phyloP scores from a whole-genome alignment of 306 rosid species.

The Cicer yamashitae region DNA sequence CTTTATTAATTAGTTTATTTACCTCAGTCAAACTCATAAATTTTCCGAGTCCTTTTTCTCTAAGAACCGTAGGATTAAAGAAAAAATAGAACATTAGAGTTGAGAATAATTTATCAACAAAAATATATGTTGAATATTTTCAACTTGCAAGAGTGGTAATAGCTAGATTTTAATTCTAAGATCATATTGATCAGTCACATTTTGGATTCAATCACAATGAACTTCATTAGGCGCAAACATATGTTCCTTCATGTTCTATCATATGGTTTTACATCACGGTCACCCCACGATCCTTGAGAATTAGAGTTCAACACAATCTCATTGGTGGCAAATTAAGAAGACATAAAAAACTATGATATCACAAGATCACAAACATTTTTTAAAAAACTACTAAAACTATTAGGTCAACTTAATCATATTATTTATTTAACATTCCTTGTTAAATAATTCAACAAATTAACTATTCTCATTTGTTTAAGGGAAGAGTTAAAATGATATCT shows the following conservation, averaged over 20 bases:
- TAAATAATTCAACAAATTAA: too few species aligned
- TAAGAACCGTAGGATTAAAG: too few species aligned
- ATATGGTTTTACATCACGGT: neutral
- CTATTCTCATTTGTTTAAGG: slow-evolving; percentile 4
- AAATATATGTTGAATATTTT: neutral
- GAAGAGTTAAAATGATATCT: slow-evolving; percentile 27
- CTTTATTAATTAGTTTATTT: too few species aligned
- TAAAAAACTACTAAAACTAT: too few species aligned
- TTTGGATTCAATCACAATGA: neutral
- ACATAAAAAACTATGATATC: too few species aligned
- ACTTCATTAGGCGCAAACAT: slow-evolving; percentile 23
- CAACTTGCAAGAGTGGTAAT: too few species aligned
- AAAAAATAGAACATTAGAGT: neutral
- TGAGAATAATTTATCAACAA: slow-evolving; percentile 1
- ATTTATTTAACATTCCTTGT: too few species aligned
- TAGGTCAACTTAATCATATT: too few species aligned
- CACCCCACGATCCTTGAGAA: neutral
- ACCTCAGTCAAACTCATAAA: rapidly evolving
- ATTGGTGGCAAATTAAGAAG: too few species aligned
- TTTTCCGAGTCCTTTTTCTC: too few species aligned
- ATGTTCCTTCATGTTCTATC: neutral
- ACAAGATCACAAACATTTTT: too few species aligned
- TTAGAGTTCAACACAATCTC: too few species aligned
- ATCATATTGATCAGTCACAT: neutral
- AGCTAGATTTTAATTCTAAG: neutral